Base-by-base conservation (phyloP, 2,329 filamentous ascomycete genomes). In the Venturia aucupariae region DNA sequence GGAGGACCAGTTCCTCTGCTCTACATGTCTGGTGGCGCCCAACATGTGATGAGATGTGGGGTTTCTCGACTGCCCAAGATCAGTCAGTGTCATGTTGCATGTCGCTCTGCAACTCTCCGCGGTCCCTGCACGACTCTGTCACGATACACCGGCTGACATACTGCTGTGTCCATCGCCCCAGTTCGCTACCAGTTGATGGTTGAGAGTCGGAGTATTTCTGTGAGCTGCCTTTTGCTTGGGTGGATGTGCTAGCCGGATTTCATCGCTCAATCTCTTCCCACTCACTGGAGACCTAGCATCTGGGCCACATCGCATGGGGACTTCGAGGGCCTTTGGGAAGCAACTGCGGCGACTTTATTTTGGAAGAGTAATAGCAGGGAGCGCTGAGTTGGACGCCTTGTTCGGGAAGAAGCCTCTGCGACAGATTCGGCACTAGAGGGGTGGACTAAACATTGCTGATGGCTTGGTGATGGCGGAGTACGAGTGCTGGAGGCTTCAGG, bases 41-140 rank as follows among this genome's bases (percentile, higher is more conserved):
- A 57, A n/a, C 19, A 57, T 57, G 51, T 57, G 51, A 32, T 57
- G 51, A 57, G 51, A 57, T 32, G 51, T 57, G 30, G 51, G 27
- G 51, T 57, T 57, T 57, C 15, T 35, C 51, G 51, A 57, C 51
- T 57, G 27, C 51, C 19, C 51, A 19, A 17, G 51, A 57, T 35
- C 51, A 57, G 51, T 19, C 15, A 57, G 15, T 35, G 51, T 22
- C 51, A 57, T 57, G 51, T 35, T 57, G 51, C 27, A 57, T 35
- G 51, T 3, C 51, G 51, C 30, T 57, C 30, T 57, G 51, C 51
- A 57, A 32, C 30, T 35, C 30, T 35, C 30, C 27, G 51, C 4
- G 51, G 51, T 57, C 51, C 46, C 46, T 51, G 51, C 51, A 35
- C 27, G 51, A 57, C 51, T 11, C 22, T 27, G 46, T 51, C 46